Evolutionary conservation across 164 flowering plant species (phyloP).

Genomic region (Tetracentron sinense): DNA sequence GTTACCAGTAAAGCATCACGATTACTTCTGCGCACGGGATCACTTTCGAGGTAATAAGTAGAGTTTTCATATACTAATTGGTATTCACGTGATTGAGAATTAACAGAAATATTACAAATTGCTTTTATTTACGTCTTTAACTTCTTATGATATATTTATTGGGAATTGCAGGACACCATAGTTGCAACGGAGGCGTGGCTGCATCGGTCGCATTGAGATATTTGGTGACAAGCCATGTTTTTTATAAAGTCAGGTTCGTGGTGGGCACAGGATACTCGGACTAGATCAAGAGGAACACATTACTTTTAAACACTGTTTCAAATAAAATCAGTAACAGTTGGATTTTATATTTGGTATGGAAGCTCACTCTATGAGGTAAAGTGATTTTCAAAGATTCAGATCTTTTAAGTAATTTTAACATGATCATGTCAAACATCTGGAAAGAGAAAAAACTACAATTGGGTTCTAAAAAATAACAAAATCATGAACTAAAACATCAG

Average conservation of each 20-base stretch:
- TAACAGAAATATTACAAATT: too few species aligned
- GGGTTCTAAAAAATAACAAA: too few species aligned
- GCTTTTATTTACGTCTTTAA: too few species aligned
- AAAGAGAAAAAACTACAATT: too few species aligned
- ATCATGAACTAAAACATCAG: too few species aligned
- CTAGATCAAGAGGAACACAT: constrained; percentile 70
- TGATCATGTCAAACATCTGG: too few species aligned
- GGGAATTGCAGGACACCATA: constrained; percentile 57
- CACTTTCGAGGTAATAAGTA: constrained; percentile 54
- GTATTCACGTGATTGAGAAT: too few species aligned
- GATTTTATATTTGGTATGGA: constrained; percentile 79
- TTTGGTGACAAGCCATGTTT: constrained; percentile 68
- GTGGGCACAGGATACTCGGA: constrained; percentile 87
- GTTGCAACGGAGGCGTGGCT: constrained; percentile 39
- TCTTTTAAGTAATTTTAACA: too few species aligned
- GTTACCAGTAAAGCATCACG: constrained; percentile 57
- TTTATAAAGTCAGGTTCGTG: constrained; percentile 44
- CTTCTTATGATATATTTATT: neutral
- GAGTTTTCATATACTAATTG: neutral
- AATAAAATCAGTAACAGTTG: constrained; percentile 73
- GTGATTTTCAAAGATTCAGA: too few species aligned
- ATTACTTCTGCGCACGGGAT: constrained; percentile 73
- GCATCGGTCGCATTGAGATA: constrained; percentile 83
- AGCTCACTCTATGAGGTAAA: constrained; percentile 77
- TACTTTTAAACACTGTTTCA: constrained; percentile 53